Base-by-base conservation (phyloP, 768 basidiomycete species). In the Hygrophorus pudorinus region DNA sequence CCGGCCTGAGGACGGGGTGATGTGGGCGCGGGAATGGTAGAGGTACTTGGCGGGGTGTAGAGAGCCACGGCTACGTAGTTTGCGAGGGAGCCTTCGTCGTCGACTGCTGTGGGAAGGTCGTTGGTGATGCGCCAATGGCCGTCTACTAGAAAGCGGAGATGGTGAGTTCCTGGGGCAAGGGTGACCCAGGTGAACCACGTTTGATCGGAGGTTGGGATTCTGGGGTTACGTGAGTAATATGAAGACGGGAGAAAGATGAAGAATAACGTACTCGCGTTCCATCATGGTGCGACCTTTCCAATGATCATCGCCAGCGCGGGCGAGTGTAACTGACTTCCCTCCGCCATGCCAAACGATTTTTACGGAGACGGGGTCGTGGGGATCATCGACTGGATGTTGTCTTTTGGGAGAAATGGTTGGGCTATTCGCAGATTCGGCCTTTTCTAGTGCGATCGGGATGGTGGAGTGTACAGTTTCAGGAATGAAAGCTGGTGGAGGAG, bases 91-190 rank as follows among this genome's bases (percentile, higher is more conserved):
- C 94, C 94, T 55, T 91, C 86, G 58, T 97, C 92, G 57, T 92
- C 90, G 38, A 93, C 90, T 1, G 90, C 90, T 18, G 85, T 81
- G 5, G 87, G 85, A 18, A 73, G 72, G 50, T 86, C 79, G 50
- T 82, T 74, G 2, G 84, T 76, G 5, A 85, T 77, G 48, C 83
- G 77, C 80, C 84, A 90, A 37, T 79, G 75, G 38, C 85, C 87
- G 59, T 98, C 94, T 48, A 98, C 87, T 51, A 97, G 77, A 70
- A 96, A 98, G 46, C 92, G 88, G 58, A 97, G 73, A 51, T 92
- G 87, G 57, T 97, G 91, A 0, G 91, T 91, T 12, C 94, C 94
- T 0, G 91, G 90, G 8, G 79, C 76, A 0, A 98, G 75, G 36
- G 53, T 30, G 37, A 76, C 66, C n/a, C 60, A 66, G 3, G 65